Conservation (phyloP, 441 rosid genomes). For the Biscutella laevigata region DNA sequence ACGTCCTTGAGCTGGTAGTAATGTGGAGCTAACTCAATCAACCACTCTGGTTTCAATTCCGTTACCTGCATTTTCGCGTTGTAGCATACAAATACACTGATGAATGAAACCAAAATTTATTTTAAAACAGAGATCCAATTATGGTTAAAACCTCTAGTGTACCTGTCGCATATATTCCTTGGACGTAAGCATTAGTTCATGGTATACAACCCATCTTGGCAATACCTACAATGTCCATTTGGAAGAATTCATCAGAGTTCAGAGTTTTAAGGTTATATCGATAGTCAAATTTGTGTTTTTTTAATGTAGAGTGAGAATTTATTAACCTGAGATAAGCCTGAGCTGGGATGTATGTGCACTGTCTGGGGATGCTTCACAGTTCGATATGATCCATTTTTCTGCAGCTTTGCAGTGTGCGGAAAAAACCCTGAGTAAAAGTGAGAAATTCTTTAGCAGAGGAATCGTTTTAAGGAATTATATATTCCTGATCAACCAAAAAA, state of each 20-base stretch:
- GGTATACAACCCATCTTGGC: conserved; percentile 93
- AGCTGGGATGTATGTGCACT: conserved; percentile 88
- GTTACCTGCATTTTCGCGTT: conserved; percentile 47
- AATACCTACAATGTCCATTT: conserved; percentile 42
- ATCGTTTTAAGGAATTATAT: background rate
- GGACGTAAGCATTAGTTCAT: conserved; percentile 84
- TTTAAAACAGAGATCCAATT: background rate
- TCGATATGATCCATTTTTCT: conserved; percentile 81
- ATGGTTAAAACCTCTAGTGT: background rate
- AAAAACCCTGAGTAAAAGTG: conserved; percentile 34
- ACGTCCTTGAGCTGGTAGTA: conserved; percentile 93
- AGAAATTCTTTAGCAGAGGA: conserved; percentile 4
- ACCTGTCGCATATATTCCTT: conserved; percentile 97
- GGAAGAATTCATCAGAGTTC: background rate
- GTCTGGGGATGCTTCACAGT: conserved; percentile 94
- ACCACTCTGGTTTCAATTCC: conserved; percentile 95
- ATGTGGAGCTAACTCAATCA: conserved; percentile 94
- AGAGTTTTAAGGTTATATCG: background rate
- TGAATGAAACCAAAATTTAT: conserved; percentile 20
- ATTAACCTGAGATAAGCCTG: conserved; percentile 83
- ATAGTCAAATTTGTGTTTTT: background rate
- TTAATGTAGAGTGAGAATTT: background rate
- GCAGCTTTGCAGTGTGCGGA: conserved; percentile 86
- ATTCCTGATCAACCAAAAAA: background rate
- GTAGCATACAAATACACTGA: conserved; percentile 16